Percentiles rank a stretch among this genome's conserved stretches.
Conservation (phyloP, 768 basidiomycete genomes). For the Kwoniella sp. region DNA sequence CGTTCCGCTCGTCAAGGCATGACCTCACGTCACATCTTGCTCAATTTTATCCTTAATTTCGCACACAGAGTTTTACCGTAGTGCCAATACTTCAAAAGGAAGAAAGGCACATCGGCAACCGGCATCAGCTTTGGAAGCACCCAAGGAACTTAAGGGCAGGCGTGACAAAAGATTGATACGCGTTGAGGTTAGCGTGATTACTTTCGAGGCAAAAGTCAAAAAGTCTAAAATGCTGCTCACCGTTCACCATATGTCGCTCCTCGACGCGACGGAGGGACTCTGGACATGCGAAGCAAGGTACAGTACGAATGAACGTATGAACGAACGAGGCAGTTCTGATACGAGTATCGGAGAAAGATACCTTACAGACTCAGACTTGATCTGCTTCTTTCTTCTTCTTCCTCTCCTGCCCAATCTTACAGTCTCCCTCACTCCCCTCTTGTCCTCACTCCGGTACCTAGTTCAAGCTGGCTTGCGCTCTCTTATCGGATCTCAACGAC, state of each 20-base stretch:
- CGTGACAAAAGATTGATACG: background rate
- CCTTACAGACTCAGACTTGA: background rate
- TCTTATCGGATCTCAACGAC: background rate
- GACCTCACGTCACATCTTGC: background rate
- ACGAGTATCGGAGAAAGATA: background rate
- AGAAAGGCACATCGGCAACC: background rate
- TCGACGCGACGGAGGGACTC: constrained; percentile 2
- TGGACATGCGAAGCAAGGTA: too few relatives aligned
- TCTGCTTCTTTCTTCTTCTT: background rate
- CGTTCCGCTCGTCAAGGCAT: background rate
- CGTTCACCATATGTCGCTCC: too few relatives aligned
- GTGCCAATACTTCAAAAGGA: background rate
- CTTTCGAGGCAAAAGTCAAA: background rate
- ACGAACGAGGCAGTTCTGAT: too few relatives aligned
- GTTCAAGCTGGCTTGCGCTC: background rate
- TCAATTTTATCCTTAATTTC: background rate
- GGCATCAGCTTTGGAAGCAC: too few relatives aligned
- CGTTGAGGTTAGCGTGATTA: background rate
- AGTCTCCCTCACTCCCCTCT: constrained; percentile 5
- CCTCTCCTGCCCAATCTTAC: background rate
- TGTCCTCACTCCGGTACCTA: background rate
- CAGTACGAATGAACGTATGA: too few relatives aligned
- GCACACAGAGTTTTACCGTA: background rate
- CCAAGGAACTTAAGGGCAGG: too few relatives aligned
- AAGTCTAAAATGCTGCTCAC: background rate